Base-by-base conservation (phyloP, 768 basidiomycete species). In the Lentinula edodes region DNA sequence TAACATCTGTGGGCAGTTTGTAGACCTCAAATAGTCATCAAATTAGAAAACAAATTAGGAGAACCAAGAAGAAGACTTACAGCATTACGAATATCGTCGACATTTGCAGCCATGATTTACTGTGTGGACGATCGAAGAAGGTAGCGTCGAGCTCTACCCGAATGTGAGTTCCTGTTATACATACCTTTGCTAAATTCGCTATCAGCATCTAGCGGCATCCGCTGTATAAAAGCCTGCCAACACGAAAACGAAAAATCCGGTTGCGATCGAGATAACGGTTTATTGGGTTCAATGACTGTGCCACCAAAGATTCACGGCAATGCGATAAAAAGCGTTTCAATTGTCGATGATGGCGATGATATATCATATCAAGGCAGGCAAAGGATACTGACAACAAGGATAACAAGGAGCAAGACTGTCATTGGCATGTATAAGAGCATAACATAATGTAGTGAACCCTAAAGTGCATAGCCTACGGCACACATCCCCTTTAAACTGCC, bases 401-500 rank as follows among this genome's bases (percentile, higher is more conserved):
- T 20, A 16, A 28, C 23, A 32, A 58, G 46, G 5, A 36, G 41
- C 23, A 42, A n/a, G 23, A 51, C 16, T 39, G 32, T 23, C 38
- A 52, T 53, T 50, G 38, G 60, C 38, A 51, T 51, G 52, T 16
- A 53, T 43, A 39, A 61, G 23, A 52, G 36, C 60, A 55, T 58
- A 62, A 55, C 43, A 56, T 45, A 18, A 58, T 48, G n/a, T 53
- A 63, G n/a, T 36, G 32, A 42, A 34, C 41, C 39, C 16, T 41
- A 43, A 41, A 7, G 18, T 10, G 34, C 10, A 48, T 46, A 57
- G 38, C 55, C 55, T 57, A 58, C 10, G 16, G 23, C 36, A 3
- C 38, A 13, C 10, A 36, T 34, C 51, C 35, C 65, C 38, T 68
- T 80, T 82, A 90, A 63, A 84, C 84, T 61, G 80, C 82, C 60